These are phyloP conservation scores for Sclerotinia nivalis DNA, from an alignment of 2,329 filamentous ascomycete species.

Conservation along the genomic window DNA sequence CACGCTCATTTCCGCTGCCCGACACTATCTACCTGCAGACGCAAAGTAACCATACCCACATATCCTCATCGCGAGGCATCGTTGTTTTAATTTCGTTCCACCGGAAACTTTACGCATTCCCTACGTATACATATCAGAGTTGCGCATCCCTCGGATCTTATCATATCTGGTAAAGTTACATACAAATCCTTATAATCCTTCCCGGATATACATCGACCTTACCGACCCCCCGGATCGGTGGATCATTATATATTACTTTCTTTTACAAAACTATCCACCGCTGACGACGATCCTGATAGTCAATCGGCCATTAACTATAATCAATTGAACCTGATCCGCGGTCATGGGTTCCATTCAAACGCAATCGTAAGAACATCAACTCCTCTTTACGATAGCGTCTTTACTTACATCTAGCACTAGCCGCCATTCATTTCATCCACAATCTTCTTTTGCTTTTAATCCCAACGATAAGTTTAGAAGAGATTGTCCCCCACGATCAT, in stretches of 20 bases:
- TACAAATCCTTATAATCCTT: slow-evolving; percentile 27
- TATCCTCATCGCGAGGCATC: slow-evolving; percentile 45
- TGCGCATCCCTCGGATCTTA: slow-evolving; percentile 39
- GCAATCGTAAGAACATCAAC: slow-evolving; percentile 51
- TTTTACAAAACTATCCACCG: slow-evolving; percentile 31
- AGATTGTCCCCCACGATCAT: slow-evolving; percentile 48
- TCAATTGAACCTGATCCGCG: slow-evolving; percentile 37
- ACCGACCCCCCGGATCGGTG: slow-evolving; percentile 30
- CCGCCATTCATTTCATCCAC: slow-evolving; percentile 49
- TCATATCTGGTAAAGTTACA: slow-evolving; percentile 39
- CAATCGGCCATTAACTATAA: slow-evolving; percentile 31
- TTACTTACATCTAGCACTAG: slow-evolving; percentile 47
- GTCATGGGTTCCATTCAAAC: slow-evolving; percentile 55
- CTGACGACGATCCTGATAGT: slow-evolving; percentile 41
- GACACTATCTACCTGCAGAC: slow-evolving; percentile 34
- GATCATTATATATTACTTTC: slow-evolving; percentile 32
- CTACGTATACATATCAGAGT: slow-evolving; percentile 45
- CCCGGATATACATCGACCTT: slow-evolving; percentile 18
- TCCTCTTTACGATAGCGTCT: slow-evolving; percentile 31
- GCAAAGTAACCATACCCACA: slow-evolving; percentile 42
- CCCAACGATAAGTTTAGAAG: slow-evolving; percentile 51
- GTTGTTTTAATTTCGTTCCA: slow-evolving; percentile 44
- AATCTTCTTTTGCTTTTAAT: slow-evolving; percentile 52
- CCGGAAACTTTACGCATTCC: slow-evolving; percentile 44
- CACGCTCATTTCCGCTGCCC: slow-evolving; percentile 43